phyloP scores from a whole-genome alignment of 2,329 filamentous ascomycete genomes.

The Cladobotryum protrusum region DNA sequence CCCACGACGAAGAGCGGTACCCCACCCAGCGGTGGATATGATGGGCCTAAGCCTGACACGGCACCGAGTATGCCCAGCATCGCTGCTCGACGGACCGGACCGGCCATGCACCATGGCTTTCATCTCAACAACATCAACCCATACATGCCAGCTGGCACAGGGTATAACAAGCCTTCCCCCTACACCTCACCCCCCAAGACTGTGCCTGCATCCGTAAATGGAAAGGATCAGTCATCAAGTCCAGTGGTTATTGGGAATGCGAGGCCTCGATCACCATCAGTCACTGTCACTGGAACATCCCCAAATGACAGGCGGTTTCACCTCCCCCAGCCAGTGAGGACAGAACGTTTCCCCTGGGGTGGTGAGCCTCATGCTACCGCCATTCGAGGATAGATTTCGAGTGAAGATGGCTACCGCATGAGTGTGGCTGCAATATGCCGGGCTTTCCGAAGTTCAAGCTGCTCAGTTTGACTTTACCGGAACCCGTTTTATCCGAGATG shows the following conservation, averaged over 20 bases:
- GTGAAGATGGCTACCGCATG: slow-evolving; percentile 14
- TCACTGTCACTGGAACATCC: slow-evolving; percentile 43
- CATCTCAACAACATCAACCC: slow-evolving; percentile 14
- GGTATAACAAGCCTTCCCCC: slow-evolving; percentile 15
- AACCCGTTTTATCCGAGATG: not conserved
- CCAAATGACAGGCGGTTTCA: slow-evolving; percentile 34
- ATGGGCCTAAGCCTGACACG: not conserved
- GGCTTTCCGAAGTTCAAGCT: slow-evolving; percentile 2
- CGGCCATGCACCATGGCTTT: slow-evolving; percentile 39
- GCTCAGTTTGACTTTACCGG: slow-evolving; percentile 1
- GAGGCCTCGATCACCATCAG: slow-evolving; percentile 39
- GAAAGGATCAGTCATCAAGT: slow-evolving; percentile 22
- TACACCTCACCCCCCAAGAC: slow-evolving; percentile 15
- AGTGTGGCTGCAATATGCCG: slow-evolving; percentile 5
- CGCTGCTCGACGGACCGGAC: slow-evolving; percentile 25
- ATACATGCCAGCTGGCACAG: slow-evolving; percentile 14
- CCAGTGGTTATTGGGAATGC: slow-evolving; percentile 32
- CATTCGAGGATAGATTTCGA: slow-evolving; percentile 33
- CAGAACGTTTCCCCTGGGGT: slow-evolving; percentile 42
- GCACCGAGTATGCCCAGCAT: not conserved
- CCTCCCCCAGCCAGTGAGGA: slow-evolving; percentile 32
- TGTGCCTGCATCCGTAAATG: slow-evolving; percentile 21
- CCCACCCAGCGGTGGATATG: slow-evolving; percentile 2
- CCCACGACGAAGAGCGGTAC: slow-evolving; percentile 45
- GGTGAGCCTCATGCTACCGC: slow-evolving; percentile 46